Evolutionary conservation across 768 basidiomycete species (phyloP).

Genomic region (Neoboletus subvelutipes): DNA sequence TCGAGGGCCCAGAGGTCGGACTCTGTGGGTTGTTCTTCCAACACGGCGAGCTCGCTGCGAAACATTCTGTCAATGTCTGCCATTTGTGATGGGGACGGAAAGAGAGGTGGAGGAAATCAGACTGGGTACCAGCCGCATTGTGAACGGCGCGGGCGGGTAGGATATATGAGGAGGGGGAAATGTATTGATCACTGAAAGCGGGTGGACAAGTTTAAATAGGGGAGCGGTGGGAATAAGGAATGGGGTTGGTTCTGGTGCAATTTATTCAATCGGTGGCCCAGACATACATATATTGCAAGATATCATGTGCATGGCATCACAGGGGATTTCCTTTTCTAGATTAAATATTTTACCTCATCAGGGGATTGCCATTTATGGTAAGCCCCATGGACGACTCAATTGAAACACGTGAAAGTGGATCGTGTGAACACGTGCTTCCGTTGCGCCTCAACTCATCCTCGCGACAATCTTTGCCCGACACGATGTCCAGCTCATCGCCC

Average conservation of each 20-base stretch:
- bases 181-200: conserved; percentile 23
- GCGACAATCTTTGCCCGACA: background rate
- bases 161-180: conserved; percentile 3
- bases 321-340: conserved; percentile 15
- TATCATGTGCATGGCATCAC: background rate
- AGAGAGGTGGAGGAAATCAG: background rate
- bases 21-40: conserved; percentile 7
- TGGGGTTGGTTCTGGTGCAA: too few species aligned
- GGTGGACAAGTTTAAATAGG: background rate
- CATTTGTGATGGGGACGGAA: conserved; percentile 14
- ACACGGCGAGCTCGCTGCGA: conserved; percentile 16
- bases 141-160: background rate
- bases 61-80: conserved; percentile 28
- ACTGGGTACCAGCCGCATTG: conserved; percentile 17
- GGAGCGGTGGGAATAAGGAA: too few species aligned
- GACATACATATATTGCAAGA: too few species aligned
- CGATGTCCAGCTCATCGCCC: conserved; percentile 17
- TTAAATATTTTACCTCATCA: too few species aligned
- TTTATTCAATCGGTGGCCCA: background rate
- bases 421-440: conserved; percentile 8
- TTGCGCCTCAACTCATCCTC: background rate
- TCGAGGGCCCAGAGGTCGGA: conserved; percentile 9
- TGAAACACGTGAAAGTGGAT: conserved; percentile 27
- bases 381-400: background rate
- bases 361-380: conserved; percentile 10